phyloP scores from a whole-genome alignment of 345 rosid genomes.

The Hibiscus tridactylites region DNA sequence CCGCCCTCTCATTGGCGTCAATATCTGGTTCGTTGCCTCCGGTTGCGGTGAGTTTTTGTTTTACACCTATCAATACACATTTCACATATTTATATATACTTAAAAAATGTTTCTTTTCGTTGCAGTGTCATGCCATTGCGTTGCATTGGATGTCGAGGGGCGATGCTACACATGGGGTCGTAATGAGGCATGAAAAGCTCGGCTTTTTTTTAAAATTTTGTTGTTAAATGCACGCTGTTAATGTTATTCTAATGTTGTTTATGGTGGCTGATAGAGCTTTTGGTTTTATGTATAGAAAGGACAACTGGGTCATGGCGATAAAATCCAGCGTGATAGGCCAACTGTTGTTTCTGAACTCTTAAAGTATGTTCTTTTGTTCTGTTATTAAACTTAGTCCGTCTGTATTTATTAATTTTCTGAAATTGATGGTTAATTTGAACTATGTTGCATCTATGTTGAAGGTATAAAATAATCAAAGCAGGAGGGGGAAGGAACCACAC shows the following conservation, averaged over 20 bases:
- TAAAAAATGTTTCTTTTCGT: neutral
- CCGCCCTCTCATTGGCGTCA: slow-evolving; percentile 75
- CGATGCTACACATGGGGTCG: slow-evolving; percentile 99
- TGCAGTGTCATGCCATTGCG: slow-evolving; percentile 88
- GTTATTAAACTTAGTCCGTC: neutral
- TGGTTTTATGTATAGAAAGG: slow-evolving; percentile 59
- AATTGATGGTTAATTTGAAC: neutral
- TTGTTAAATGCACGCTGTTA: neutral
- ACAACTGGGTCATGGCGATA: slow-evolving; percentile 95
- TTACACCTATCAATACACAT: neutral
- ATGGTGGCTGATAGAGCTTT: slow-evolving; percentile 13
- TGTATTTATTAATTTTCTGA: neutral
- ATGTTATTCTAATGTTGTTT: neutral
- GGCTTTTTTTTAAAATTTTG: neutral
- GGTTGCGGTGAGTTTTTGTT: slow-evolving; percentile 52
- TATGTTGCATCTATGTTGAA: neutral
- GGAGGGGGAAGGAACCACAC: slow-evolving; percentile 79
- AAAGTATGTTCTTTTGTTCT: slow-evolving; percentile 37
- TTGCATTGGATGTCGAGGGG: slow-evolving; percentile 91
- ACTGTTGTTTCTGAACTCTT: slow-evolving; percentile 83
- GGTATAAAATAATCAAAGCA: slow-evolving; percentile 61
- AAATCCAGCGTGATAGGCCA: slow-evolving; percentile 85
- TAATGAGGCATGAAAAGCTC: slow-evolving; percentile 55
- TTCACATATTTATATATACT: no score
- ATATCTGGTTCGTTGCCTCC: slow-evolving; percentile 74